phyloP scores from a whole-genome alignment of 257 asterid species.

The Solanum etuberosum region DNA sequence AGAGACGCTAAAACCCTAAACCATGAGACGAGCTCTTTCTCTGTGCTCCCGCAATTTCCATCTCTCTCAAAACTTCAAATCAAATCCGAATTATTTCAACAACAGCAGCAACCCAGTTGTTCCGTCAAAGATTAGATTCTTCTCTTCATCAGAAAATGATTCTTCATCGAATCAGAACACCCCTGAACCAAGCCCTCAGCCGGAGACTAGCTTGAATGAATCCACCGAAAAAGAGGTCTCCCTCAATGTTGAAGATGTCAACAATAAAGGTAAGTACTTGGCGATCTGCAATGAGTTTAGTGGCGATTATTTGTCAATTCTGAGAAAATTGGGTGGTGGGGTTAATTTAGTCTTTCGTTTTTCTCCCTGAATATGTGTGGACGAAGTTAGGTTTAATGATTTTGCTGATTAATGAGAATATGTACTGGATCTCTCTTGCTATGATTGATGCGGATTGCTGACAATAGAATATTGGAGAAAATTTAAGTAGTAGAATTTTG shows the following conservation, averaged over 20 bases:
- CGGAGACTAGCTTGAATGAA: conserved; percentile 6
- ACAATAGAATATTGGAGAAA: background rate
- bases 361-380: background rate
- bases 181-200: conserved; percentile 3
- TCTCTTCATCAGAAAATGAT: conserved; percentile 41
- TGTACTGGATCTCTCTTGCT: background rate
- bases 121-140: conserved; percentile 29
- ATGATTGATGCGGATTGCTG: background rate
- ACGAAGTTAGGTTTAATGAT: background rate
- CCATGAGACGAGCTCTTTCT: conserved; percentile 54
- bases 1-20: background rate
- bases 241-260: conserved; percentile 35
- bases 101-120: background rate
- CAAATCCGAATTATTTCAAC: background rate
- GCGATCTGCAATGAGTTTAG: background rate
- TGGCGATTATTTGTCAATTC: background rate
- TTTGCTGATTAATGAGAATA: background rate
- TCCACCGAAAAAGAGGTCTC: conserved; percentile 8
- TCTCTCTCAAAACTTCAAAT: conserved; percentile 14
- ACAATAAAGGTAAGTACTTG: conserved; percentile 42
- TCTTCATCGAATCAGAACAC: conserved; percentile 1
- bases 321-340: background rate
- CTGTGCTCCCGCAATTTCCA: conserved; percentile 32
- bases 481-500: background rate
- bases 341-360: background rate